These are phyloP conservation scores for Phaeosphaeria sp. DNA, from an alignment of 2,329 filamentous ascomycete species.

Conservation along the genomic window DNA sequence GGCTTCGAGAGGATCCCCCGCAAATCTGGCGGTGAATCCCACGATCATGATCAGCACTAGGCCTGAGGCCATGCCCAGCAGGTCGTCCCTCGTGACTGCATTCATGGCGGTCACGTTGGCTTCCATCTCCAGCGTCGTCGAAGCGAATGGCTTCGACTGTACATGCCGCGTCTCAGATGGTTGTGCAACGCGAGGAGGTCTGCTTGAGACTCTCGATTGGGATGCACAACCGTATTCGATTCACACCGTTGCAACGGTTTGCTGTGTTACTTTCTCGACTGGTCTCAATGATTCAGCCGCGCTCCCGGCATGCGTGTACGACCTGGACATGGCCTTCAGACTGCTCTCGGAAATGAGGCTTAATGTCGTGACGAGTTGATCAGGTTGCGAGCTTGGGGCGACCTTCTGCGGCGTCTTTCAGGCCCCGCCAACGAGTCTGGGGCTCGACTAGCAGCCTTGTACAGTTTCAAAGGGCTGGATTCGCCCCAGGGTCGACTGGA, in stretches of 20 bases:
- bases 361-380: background rate
- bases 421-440: too few relatives aligned
- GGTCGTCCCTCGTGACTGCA: background rate
- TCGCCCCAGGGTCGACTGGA: background rate
- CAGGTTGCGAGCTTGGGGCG: background rate
- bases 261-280: conserved; percentile 14
- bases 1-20: conserved; percentile 5
- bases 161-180: background rate
- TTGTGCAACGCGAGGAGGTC: background rate
- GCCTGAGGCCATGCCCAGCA: background rate
- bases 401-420: too few relatives aligned
- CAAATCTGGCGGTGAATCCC: conserved; percentile 9
- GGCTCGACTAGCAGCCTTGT: background rate
- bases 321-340: conserved; percentile 9
- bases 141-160: background rate
- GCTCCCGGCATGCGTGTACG: conserved; percentile 9
- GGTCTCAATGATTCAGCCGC: conserved; percentile 19
- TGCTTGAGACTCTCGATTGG: background rate
- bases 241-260: conserved; percentile 19
- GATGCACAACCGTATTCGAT: background rate
- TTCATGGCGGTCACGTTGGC: background rate
- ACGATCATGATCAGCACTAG: background rate
- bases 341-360: conserved; percentile 13
- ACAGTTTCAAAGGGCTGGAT: background rate
- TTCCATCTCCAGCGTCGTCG: background rate